These are phyloP conservation scores for Bombardia bombarda DNA, from an alignment of 495 filamentous ascomycete species.

Conservation along the genomic window DNA sequence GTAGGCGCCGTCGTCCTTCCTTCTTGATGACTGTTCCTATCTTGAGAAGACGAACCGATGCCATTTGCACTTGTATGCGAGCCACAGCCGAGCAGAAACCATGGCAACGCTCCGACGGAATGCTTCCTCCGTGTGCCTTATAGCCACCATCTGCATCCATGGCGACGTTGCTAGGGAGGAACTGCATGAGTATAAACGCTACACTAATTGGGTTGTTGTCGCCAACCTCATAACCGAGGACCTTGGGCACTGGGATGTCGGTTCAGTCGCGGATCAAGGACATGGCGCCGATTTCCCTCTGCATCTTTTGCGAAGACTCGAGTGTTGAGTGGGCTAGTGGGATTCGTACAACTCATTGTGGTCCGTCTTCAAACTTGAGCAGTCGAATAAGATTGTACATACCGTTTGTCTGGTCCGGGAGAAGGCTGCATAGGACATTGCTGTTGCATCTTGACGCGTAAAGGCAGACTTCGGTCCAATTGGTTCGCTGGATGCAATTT, in stretches of 20 bases:
- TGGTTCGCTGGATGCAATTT: not conserved
- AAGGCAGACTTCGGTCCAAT: not conserved
- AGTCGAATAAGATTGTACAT: not conserved
- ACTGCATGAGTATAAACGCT: constrained; percentile 17
- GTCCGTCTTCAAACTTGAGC: not conserved
- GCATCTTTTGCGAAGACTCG: not conserved
- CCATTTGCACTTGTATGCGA: constrained; percentile 7
- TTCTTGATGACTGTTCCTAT: constrained; percentile 7
- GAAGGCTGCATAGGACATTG: not conserved
- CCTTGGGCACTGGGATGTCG: constrained; percentile 8
- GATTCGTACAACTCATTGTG: not conserved
- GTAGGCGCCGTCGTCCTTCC: constrained; percentile 8
- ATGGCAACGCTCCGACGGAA: not conserved
- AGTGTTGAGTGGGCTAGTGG: not conserved
- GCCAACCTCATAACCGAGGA: constrained; percentile 9
- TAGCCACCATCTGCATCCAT: constrained; percentile 13
- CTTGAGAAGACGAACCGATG: constrained; percentile 10
- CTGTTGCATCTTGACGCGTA: not conserved
- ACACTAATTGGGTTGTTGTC: constrained; percentile 5
- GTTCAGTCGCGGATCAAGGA: not conserved
- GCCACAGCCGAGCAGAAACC: constrained; percentile 10
- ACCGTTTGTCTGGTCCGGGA: not conserved
- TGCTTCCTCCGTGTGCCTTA: constrained; percentile 5
- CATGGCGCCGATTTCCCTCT: not conserved
- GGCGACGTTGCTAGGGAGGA: constrained; percentile 11